phyloP scores from a whole-genome alignment of 495 filamentous ascomycete genomes.

The Aspergillus haitiensis region DNA sequence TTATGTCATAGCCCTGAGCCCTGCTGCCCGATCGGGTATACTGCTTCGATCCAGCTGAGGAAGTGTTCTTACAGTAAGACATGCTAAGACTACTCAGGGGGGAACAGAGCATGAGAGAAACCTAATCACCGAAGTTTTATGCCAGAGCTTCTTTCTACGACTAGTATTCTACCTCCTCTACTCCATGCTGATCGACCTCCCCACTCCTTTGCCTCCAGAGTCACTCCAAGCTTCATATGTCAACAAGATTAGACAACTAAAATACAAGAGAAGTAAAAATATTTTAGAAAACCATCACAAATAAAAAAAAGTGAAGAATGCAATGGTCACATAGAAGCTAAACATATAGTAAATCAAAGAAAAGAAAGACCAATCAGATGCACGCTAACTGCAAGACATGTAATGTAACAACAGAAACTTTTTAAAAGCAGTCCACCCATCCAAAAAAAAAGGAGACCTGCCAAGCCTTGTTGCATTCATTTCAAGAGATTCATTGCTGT shows the following conservation, averaged over 20 bases:
- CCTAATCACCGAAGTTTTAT: slow-evolving; percentile 1
- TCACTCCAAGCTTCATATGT: slow-evolving; percentile 21
- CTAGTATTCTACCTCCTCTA: slow-evolving; percentile 10
- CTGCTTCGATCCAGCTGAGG: no score
- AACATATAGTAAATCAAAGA: slow-evolving; percentile 33
- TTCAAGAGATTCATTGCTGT: slow-evolving; percentile 48
- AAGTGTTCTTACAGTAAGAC: no score
- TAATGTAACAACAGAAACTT: slow-evolving; percentile 37
- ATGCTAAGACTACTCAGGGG: no score
- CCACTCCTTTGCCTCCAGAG: slow-evolving; percentile 19
- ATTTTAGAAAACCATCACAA: neutral
- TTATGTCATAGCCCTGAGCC: slow-evolving; percentile 22
- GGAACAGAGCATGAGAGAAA: neutral
- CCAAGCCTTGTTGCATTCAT: slow-evolving; percentile 27
- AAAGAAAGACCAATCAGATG: slow-evolving; percentile 38
- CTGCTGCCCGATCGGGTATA: slow-evolving; percentile 3
- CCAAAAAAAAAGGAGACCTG: slow-evolving; percentile 26
- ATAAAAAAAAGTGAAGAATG: slow-evolving; percentile 11
- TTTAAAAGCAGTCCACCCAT: slow-evolving; percentile 23
- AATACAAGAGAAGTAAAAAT: slow-evolving; percentile 37
- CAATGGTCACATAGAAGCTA: slow-evolving; percentile 34
- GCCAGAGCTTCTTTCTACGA: neutral
- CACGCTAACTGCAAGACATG: slow-evolving; percentile 44
- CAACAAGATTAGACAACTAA: slow-evolving; percentile 25
- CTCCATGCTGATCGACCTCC: slow-evolving; percentile 6